Evolutionary conservation across 106 monocot genomes (phyloP), one percentile per base, ranked within the genome.

Genomic region (Dendrobium chrysotoxum): DNA sequence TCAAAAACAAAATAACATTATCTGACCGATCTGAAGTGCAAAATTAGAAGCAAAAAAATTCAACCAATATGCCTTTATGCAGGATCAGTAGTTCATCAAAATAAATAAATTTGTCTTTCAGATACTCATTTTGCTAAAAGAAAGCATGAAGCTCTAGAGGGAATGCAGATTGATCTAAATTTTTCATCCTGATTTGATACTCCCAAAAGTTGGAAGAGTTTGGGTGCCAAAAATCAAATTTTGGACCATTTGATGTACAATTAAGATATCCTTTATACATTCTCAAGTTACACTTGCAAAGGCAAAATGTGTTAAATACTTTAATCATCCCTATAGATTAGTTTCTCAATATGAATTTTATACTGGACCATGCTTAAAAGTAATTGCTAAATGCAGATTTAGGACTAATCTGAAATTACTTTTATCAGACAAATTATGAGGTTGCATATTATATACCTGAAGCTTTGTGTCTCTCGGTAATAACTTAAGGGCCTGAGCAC

Each of bases 381-480:
- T 70, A 70, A 9, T 70, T 70, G 35, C 9, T 70, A 70, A 31
- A 70, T 35, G 35, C 28, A 70, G 70, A 70, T 70, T 31, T 70
- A 70, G 35, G 35, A 11, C 16, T 70, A 28, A 70, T 35, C 31
- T 70, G 10, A 70, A 70, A 70, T 70, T 2, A 12, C 2, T 70
- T 70, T 70, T 28, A 21, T 28, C 41, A 40, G 74, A 42, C 10
- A 74, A 35, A 42, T 40, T 47, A 28, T 40, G 6, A 12, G 10
- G 47, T 76, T 76, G 76, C 74, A 44, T 8, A 78, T 70, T 53
- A 70, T 61, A 77, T 88, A 95, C 99, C 99, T 91, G 91, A 25
- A 99, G 83, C 79, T 99, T 95, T 85, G 87, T 99, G 23, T 91
- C 90, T 82, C 90, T 91, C 20, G 99, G 99, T 78, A 99, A 85